Base-by-base conservation (phyloP, 2,329 filamentous ascomycete species). In the Emergomyces orientalis region DNA sequence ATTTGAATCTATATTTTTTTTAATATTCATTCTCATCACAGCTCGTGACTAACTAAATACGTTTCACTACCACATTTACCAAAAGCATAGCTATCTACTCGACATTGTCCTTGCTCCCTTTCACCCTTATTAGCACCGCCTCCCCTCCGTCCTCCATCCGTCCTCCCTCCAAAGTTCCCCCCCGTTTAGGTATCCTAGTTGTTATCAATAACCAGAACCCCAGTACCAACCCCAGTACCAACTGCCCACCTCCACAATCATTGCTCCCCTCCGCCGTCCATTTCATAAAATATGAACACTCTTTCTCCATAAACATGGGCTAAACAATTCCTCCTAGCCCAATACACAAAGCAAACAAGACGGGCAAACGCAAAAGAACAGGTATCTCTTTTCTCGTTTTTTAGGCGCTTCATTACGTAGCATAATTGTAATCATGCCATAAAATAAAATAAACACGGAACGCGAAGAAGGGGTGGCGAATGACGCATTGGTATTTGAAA, bases 1-100 rank as follows among this genome's bases (percentile, higher is more conserved):
- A 59, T 19, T 45, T 25, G 34, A 59, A 59, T 59, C 34, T 59
- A 22, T 47, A 59, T 47, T 2, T 30, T 47, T 30, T 59, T 45
- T n/a, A n/a, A 59, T 47, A 59, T 34, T 47, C 17, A 34, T 59
- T 30, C 17, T 59, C 27, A 45, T 32, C 57, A 37, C 17, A 22
- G 7, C 54, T 39, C 54, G 41, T 57, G 19, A 22, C n/a, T 22
- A 41, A 41, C 54, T 41, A 56, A 39, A 57, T 32, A 55, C 52
- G 13, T 25, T 41, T 41, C n/a, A 41, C n/a, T 37, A 22, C 34
- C 6, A 41, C 34, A 57, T 41, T 41, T 57, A 39, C 54, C 54
- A 57, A 57, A 57, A 57, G 54, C 34, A 22, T 39, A 19, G 9
- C 52, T 39, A 39, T 57, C n/a, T 57, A 57, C 27, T 27, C 32